phyloP scores from a whole-genome alignment of 164 flowering plant genomes.

The Tetrastigma voinierianum region DNA sequence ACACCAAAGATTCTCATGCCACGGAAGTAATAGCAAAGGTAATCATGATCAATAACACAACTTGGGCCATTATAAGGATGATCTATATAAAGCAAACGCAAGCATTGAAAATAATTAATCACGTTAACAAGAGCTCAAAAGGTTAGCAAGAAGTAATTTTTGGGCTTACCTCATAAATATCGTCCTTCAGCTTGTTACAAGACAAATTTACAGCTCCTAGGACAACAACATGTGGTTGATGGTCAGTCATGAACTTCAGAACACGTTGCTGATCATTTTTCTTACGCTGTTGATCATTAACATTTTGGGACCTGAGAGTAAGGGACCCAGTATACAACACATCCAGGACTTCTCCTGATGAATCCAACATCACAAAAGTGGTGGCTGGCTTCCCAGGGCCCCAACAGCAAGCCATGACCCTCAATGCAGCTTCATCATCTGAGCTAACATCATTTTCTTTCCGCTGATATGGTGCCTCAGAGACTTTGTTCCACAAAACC shows the following conservation, averaged over 20 bases:
- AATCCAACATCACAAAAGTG: conserved; percentile 94
- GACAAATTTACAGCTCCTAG: conserved; percentile 84
- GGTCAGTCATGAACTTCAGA: conserved; percentile 85
- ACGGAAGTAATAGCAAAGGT: no score
- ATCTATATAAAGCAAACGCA: not conserved
- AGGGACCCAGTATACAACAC: conserved; percentile 79
- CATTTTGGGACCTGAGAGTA: conserved; percentile 68
- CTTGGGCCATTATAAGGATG: no score
- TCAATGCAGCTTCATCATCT: conserved; percentile 83
- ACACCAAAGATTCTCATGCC: no score
- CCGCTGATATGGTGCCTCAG: conserved; percentile 84
- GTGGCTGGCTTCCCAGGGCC: conserved; percentile 95
- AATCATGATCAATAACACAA: no score
- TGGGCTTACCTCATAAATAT: conserved; percentile 76
- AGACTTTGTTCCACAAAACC: conserved; percentile 77
- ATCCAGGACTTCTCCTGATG: conserved; percentile 91
- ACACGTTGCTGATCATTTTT: conserved; percentile 86
- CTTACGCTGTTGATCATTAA: conserved; percentile 80
- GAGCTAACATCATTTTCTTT: conserved; percentile 62
- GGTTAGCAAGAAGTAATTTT: not conserved
- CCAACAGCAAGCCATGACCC: conserved; percentile 99
- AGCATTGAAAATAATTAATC: not conserved
- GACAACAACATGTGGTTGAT: conserved; percentile 90
- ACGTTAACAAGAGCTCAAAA: not conserved
- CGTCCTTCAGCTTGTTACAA: conserved; percentile 81